phyloP scores from a whole-genome alignment of 495 filamentous ascomycete genomes.

The Evansstolkia leycettana region DNA sequence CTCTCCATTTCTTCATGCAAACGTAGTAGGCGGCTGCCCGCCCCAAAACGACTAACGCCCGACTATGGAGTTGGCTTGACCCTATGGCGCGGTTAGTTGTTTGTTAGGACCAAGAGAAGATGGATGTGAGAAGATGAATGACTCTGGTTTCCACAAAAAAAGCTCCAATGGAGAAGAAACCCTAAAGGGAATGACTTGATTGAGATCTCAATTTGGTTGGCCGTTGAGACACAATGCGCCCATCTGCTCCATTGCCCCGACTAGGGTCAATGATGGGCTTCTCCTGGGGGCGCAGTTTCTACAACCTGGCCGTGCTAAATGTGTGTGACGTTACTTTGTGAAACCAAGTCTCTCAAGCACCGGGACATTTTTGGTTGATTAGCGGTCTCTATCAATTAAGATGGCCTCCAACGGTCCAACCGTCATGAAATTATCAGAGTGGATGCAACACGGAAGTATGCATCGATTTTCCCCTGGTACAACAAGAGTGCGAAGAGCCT shows the following conservation, averaged over 20 bases:
- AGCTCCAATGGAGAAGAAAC: too few species aligned
- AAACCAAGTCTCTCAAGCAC: conserved; percentile 14
- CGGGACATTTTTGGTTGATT: conserved; percentile 10
- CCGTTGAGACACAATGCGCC: background rate
- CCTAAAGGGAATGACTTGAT: too few species aligned
- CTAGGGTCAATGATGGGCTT: background rate
- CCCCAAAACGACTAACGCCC: background rate
- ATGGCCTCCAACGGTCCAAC: conserved; percentile 8
- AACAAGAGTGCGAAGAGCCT: conserved; percentile 4
- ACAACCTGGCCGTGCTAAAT: conserved; percentile 12
- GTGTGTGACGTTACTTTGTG: conserved; percentile 27
- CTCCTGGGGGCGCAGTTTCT: background rate
- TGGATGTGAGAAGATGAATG: too few species aligned
- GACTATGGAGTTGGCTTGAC: too few species aligned
- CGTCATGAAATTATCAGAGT: conserved; percentile 4
- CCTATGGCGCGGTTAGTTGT: too few species aligned
- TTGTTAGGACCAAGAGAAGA: too few species aligned
- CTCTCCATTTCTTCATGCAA: background rate
- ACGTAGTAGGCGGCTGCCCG: background rate
- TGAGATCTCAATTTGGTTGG: background rate
- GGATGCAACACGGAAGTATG: conserved; percentile 11
- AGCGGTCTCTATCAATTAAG: conserved; percentile 5
- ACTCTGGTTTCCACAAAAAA: too few species aligned
- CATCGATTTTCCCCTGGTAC: conserved; percentile 9
- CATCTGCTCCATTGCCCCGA: background rate